phyloP scores from a whole-genome alignment of 345 rosid genomes.

The Atalantia buxifolia region DNA sequence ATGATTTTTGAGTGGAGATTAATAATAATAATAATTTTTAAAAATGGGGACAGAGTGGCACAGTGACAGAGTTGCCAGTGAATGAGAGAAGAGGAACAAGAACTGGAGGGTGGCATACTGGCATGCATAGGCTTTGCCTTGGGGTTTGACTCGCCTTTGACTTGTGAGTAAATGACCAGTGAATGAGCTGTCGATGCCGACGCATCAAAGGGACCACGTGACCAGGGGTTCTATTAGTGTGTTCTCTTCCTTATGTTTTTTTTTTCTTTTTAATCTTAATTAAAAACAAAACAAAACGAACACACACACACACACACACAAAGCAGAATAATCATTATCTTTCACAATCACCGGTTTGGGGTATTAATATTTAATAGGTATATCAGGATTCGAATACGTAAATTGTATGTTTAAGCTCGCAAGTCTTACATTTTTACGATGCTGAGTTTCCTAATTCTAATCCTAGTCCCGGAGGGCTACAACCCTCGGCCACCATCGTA shows the following conservation, averaged over 20 bases:
- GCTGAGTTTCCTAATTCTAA: no score
- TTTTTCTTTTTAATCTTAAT: neutral
- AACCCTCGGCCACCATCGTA: no score
- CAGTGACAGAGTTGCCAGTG: neutral
- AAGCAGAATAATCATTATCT: neutral
- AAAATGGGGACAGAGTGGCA: neutral
- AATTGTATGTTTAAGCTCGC: no score
- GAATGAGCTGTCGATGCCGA: slow-evolving; percentile 50
- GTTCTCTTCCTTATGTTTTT: neutral
- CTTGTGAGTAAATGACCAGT: slow-evolving; percentile 20
- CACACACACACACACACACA: neutral
- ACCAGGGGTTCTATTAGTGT: slow-evolving; percentile 6
- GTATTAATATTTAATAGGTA: neutral
- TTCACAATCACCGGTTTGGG: neutral
- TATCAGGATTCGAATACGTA: no score
- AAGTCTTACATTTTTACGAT: no score
- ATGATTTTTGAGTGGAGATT: neutral
- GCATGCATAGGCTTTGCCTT: neutral
- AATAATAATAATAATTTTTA: no score
- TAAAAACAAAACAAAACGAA: neutral
- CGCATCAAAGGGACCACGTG: slow-evolving; percentile 43
- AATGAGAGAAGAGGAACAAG: neutral
- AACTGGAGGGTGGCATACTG: slow-evolving; percentile 9
- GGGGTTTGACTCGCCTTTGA: slow-evolving; percentile 34
- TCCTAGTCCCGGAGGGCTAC: no score